phyloP scores from a whole-genome alignment of 2,329 filamentous ascomycete species.

The Colletotrichum sp. region DNA sequence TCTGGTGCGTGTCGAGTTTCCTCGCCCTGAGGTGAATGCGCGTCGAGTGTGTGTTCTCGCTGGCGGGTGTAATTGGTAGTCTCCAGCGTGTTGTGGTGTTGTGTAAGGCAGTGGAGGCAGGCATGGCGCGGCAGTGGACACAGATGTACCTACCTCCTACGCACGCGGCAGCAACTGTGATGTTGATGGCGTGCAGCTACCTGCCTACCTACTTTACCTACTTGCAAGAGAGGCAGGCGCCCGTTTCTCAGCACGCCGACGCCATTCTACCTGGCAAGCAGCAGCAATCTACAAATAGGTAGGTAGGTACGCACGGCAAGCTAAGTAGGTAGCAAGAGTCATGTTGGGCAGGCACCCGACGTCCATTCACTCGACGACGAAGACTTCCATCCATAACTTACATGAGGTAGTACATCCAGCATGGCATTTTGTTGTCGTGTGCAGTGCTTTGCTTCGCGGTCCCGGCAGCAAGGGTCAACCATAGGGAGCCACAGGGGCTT shows the following conservation, averaged over 20 bases:
- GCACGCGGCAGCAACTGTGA: background rate
- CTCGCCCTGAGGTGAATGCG: background rate
- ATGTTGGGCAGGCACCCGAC: background rate
- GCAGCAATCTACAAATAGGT: background rate
- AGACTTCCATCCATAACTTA: background rate
- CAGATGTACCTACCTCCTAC: background rate
- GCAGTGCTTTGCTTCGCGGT: background rate
- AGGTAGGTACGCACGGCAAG: background rate
- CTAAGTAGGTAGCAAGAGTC: background rate
- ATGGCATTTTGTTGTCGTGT: background rate
- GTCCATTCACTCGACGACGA: background rate
- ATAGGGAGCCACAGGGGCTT: constrained; percentile 8
- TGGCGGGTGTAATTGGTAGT: background rate
- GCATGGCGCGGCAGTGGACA: background rate
- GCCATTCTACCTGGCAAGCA: background rate
- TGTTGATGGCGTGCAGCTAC: background rate
- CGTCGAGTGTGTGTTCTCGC: background rate
- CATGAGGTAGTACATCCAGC: background rate
- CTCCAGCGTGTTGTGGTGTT: background rate
- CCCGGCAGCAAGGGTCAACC: constrained; percentile 2
- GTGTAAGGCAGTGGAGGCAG: background rate
- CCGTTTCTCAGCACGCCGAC: background rate
- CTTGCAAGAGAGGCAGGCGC: background rate
- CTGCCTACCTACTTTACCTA: background rate
- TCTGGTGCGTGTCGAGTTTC: background rate